phyloP scores from a whole-genome alignment of 176 grass and related monocot species.

The Ensete ventricosum region DNA sequence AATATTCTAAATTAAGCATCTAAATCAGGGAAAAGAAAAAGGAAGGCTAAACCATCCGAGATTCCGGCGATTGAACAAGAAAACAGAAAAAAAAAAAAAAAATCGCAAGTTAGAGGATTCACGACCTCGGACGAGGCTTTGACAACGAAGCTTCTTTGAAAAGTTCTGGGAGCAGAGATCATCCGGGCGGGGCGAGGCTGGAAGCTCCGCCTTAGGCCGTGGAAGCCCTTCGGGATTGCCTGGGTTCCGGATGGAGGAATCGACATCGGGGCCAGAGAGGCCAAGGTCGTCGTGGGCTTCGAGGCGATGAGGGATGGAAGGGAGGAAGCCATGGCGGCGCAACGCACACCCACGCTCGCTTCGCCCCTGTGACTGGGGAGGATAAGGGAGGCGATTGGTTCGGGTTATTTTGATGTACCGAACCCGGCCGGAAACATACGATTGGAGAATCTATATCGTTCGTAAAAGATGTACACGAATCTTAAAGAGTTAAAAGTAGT shows the following conservation, averaged over 20 bases:
- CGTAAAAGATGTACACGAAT: too few species aligned
- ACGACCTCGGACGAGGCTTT: constrained; percentile 41
- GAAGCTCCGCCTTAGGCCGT: constrained; percentile 19
- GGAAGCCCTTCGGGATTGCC: constrained; percentile 24
- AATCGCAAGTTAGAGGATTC: not conserved
- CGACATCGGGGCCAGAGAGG: constrained; percentile 3
- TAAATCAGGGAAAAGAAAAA: not conserved
- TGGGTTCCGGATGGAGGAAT: constrained; percentile 5
- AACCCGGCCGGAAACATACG: not conserved
- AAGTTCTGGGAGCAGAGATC: constrained; percentile 31
- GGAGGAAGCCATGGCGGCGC: constrained; percentile 35
- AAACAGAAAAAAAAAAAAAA: not conserved
- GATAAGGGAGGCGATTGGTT: not conserved
- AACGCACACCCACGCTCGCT: not conserved
- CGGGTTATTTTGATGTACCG: not conserved
- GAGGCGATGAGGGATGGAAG: constrained; percentile 34
- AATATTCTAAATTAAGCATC: not conserved
- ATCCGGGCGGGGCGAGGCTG: constrained; percentile 21
- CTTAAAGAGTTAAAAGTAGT: too few species aligned
- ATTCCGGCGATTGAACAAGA: not conserved
- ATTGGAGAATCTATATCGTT: too few species aligned
- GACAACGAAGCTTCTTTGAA: constrained; percentile 37
- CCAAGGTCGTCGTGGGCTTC: constrained; percentile 19
- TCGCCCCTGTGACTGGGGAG: not conserved
- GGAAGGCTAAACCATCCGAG: not conserved